Conservation (phyloP, 2,329 filamentous ascomycete genomes). For the Fusarium liriodendri region DNA sequence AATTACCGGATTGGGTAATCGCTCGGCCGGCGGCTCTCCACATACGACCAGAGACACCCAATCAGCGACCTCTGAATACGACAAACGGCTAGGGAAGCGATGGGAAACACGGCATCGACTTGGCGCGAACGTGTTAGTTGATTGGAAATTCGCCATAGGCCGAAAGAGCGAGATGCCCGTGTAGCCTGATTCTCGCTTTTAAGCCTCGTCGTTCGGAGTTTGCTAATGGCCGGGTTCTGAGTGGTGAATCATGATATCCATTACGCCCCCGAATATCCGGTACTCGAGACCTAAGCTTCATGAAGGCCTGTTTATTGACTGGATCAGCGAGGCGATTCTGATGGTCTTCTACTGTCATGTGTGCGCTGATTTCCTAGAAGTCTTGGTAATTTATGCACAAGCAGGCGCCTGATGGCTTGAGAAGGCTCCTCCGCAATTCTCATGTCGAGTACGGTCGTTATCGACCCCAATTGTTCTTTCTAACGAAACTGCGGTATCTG, state of each 20-base stretch:
- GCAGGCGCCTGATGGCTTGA: no score
- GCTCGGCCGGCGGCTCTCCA: neutral
- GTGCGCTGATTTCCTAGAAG: no score
- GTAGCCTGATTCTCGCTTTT: neutral
- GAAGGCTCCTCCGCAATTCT: no score
- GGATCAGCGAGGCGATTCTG: no score
- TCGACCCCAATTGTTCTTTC: no score
- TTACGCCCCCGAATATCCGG: neutral
- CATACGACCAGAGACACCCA: rapidly evolving
- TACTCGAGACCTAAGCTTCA: no score
- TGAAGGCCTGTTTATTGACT: no score
- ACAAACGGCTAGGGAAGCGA: slow-evolving; percentile 6
- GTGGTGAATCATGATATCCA: slow-evolving; percentile 2
- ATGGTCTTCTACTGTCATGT: no score
- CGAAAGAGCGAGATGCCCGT: neutral
- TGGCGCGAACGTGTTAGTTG: neutral
- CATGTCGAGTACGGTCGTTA: no score
- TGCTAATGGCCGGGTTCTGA: neutral
- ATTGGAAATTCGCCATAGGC: neutral
- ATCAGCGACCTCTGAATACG: slow-evolving; percentile 24
- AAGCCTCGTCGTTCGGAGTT: slow-evolving; percentile 5
- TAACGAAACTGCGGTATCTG: no score
- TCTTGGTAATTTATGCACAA: no score
- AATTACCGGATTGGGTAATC: slow-evolving; percentile 21
- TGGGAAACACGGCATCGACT: neutral